Percentiles rank a stretch among this genome's conserved stretches.
Conservation (phyloP, 1,139 yeast genomes). For the Scheffersomyces quercinus region DNA sequence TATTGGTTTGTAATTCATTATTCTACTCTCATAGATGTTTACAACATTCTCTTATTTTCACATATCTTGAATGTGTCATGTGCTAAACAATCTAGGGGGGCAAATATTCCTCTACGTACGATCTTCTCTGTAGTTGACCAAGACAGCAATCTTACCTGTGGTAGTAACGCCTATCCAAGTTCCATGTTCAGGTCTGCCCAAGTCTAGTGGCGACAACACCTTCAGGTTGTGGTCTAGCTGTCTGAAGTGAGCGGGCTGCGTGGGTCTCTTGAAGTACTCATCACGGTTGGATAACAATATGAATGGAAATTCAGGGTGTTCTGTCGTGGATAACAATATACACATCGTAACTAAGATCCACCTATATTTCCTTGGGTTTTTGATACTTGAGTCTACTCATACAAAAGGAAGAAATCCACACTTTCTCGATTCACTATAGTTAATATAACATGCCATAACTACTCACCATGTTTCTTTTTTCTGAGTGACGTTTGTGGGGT, state of each 20-base stretch:
- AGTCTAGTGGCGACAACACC: constrained; percentile 72
- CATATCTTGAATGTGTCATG: background rate
- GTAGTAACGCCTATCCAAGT: constrained; percentile 86
- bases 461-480: background rate
- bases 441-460: no score
- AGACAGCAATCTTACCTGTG: constrained; percentile 65
- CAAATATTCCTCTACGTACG: constrained; percentile 18
- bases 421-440: no score
- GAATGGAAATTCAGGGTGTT: constrained; percentile 66
- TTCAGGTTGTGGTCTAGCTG: constrained; percentile 27
- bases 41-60: no score
- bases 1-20: constrained; percentile 15
- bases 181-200: constrained; percentile 75
- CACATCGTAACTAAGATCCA: constrained; percentile 47
- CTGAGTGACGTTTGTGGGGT: background rate
- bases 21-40: background rate
- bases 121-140: constrained; percentile 67
- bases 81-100: background rate
- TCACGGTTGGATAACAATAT: constrained; percentile 82
- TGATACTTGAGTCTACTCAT: no score
- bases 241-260: constrained; percentile 61
- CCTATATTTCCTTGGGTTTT: no score
- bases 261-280: constrained; percentile 75
- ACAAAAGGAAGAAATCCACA: no score
- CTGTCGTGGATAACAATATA: constrained; percentile 59